Conservation (phyloP, 495 filamentous ascomycete species). For the Penicillium flavigenum region DNA sequence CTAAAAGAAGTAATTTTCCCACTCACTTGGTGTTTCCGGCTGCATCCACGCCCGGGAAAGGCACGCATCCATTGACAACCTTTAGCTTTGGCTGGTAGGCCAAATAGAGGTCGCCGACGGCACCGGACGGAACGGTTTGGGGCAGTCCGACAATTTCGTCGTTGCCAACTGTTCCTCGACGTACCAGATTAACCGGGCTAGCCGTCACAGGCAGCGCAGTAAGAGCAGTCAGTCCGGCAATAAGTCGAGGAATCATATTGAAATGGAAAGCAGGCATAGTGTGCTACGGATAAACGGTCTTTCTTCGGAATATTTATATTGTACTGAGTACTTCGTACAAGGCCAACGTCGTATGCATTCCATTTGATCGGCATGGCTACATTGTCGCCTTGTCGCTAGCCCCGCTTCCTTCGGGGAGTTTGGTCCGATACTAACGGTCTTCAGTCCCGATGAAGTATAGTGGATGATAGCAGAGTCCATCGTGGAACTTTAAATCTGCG, state of each 20-base stretch:
- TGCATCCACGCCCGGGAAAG: conserved; percentile 53
- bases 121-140: conserved; percentile 46
- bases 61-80: conserved; percentile 54
- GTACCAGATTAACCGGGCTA: conserved; percentile 14
- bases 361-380: background rate
- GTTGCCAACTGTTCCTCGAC: conserved; percentile 40
- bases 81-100: conserved; percentile 52
- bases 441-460: conserved; percentile 20
- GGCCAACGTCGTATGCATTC: background rate
- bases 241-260: conserved; percentile 11
- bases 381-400: background rate
- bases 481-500: background rate
- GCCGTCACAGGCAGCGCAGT: conserved; percentile 19
- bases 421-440: conserved; percentile 13
- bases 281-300: background rate
- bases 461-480: conserved; percentile 3
- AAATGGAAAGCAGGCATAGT: background rate
- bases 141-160: conserved; percentile 48
- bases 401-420: background rate
- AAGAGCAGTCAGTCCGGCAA: conserved; percentile 16
- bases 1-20: background rate
- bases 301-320: background rate
- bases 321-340: too few species aligned
- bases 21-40: conserved; percentile 50
- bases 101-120: conserved; percentile 42